These are phyloP conservation scores for Nemania bipapillata DNA, from an alignment of 2,329 filamentous ascomycete genomes.

Conservation along the genomic window DNA sequence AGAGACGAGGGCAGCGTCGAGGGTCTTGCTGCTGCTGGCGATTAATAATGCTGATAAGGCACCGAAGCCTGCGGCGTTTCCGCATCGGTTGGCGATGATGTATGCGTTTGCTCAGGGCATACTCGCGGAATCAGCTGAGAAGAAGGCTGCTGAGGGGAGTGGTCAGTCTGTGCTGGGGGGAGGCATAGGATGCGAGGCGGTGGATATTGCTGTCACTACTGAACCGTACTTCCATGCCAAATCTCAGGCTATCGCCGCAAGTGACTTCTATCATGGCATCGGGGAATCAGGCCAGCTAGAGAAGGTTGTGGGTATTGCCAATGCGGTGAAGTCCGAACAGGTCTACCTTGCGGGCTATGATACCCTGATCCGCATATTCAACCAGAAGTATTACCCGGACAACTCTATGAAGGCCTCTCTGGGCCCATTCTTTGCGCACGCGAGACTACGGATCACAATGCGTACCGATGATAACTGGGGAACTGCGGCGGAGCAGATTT, in stretches of 20 bases:
- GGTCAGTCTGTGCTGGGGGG: neutral
- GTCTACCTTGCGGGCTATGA: conserved; percentile 80
- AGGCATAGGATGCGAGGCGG: conserved; percentile 43
- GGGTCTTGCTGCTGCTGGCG: conserved; percentile 69
- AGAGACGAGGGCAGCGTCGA: conserved; percentile 38
- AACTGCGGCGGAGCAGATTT: conserved; percentile 62
- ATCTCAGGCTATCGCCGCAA: conserved; percentile 65
- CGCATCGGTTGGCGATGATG: conserved; percentile 77
- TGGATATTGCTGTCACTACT: conserved; percentile 77
- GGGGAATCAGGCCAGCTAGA: neutral
- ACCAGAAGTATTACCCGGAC: conserved; percentile 75
- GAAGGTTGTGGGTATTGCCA: conserved; percentile 1
- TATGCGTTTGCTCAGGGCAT: conserved; percentile 71
- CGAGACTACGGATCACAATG: conserved; percentile 72
- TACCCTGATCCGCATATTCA: conserved; percentile 76
- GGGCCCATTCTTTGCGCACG: conserved; percentile 70
- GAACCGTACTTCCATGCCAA: conserved; percentile 81
- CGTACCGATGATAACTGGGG: conserved; percentile 72
- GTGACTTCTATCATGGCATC: conserved; percentile 55
- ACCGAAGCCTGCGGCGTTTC: conserved; percentile 74
- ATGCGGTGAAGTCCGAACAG: conserved; percentile 57
- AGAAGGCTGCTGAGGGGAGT: neutral
- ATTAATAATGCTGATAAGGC: conserved; percentile 74
- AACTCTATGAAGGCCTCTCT: conserved; percentile 65
- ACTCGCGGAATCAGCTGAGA: conserved; percentile 39